Base-by-base conservation (phyloP, 179 eudicot species). In the Camellia oleifera region DNA sequence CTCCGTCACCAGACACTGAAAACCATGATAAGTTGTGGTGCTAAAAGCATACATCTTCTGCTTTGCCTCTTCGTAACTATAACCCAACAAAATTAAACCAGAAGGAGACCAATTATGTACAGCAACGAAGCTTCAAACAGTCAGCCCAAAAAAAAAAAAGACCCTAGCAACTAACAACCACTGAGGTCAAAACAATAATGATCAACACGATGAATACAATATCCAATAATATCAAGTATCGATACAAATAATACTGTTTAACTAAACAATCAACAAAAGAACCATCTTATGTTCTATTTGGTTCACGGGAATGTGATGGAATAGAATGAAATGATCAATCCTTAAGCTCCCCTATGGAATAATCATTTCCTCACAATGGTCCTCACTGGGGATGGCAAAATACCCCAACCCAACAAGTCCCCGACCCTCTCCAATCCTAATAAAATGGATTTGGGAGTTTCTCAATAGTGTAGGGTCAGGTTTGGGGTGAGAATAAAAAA, bases 41-140 rank as follows among this genome's bases (percentile, higher is more conserved):
- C 99, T 95, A 40, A 91, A 89, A n/a, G 98, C 97, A 89, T 95
- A 95, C 84, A 95, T 95, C 84, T 76, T 91, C 88, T 87, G 91
- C 90, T 94, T 94, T 57, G 99, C 99, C 89, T 94, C 97, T 81
- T 94, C 98, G 66, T 90, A 93, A 84, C 99, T 94, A 81, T 53
- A 78, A 77, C 46, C 17, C 68, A 10, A 66, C 17, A 52, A 20
- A 74, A 52, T 66, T n/a, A 17, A 58, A 46, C 15, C 40, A 14
- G 74, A 63, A 11, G 2, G 11, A 73, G 14, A 12, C 52, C 52
- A 40, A 74, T 62, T 62, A 50, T 15, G 11, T 20, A 42, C 23
- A 71, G 45, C 3, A 2, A 46, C 45, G 9, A 26, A 10, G 7
- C 26, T 53, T 54, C n/a, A 67, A 53, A 48, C 42, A 63, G 46